Conservation (phyloP, 108 stramenopile species). For the Phaeodactylum tricornutum region DNA sequence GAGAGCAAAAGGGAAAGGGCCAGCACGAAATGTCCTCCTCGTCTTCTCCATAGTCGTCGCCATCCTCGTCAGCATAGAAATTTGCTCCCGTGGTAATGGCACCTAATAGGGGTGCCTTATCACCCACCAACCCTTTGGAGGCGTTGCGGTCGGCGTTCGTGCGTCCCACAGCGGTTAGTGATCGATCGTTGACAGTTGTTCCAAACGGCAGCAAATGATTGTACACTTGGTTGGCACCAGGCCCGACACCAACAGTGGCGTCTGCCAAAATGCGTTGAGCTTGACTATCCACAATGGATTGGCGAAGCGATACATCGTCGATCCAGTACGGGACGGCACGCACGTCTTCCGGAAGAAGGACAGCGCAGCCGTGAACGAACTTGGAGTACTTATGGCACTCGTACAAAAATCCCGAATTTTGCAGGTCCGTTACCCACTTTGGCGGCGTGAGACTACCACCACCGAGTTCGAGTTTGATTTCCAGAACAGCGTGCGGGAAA, state of each 20-base stretch:
- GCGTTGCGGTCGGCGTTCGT: constrained; percentile 44
- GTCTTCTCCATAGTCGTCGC: constrained; percentile 30
- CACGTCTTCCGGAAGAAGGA: constrained; percentile 89
- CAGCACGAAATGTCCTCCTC: constrained; percentile 46
- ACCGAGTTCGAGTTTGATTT: constrained; percentile 91
- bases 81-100: constrained; percentile 17
- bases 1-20: constrained; percentile 70
- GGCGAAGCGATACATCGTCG: constrained; percentile 86
- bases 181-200: constrained; percentile 52
- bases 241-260: constrained; percentile 46
- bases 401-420: constrained; percentile 79
- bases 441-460: constrained; percentile 79
- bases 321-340: constrained; percentile 93
- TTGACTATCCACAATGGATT: constrained; percentile 78
- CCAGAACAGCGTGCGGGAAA: constrained; percentile 94
- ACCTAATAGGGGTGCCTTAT: constrained; percentile 16
- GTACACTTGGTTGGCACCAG: constrained; percentile 82
- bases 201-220: constrained; percentile 81
- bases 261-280: constrained; percentile 59
- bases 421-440: constrained; percentile 88
- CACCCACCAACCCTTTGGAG: constrained; percentile 23
- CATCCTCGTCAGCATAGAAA: constrained; percentile 25
- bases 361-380: constrained; percentile 76
- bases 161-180: constrained; percentile 66
- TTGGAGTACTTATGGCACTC: constrained; percentile 96